Conservation (phyloP, 2,329 filamentous ascomycete genomes). For the Talaromyces sp. region DNA sequence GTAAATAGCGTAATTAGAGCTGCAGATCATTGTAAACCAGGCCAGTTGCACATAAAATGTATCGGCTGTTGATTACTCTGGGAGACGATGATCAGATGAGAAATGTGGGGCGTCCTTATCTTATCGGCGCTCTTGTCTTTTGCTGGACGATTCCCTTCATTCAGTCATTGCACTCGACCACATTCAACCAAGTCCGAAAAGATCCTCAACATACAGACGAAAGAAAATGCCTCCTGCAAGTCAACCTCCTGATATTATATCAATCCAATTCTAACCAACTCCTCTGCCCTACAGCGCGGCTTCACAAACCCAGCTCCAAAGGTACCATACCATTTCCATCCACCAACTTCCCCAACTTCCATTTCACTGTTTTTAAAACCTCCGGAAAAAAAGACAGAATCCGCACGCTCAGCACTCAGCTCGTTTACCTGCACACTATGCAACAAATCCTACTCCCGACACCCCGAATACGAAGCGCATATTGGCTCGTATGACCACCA, state of each 20-base stretch:
- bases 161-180: background rate
- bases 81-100: background rate
- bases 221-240: constrained; percentile 8
- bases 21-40: background rate
- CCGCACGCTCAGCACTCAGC: constrained; percentile 68
- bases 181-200: background rate
- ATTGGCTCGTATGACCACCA: constrained; percentile 92
- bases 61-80: background rate
- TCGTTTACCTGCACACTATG: constrained; percentile 83
- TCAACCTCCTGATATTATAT: background rate
- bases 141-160: background rate
- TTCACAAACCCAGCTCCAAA: constrained; percentile 44
- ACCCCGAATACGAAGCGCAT: constrained; percentile 95
- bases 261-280: background rate
- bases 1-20: background rate
- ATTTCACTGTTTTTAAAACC: background rate
- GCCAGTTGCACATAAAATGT: background rate
- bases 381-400: constrained; percentile 42
- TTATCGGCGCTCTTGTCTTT: background rate
- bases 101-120: background rate
- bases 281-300: constrained; percentile 30
- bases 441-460: constrained; percentile 87
- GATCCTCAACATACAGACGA: background rate
- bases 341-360: background rate
- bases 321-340: constrained; percentile 22